phyloP scores from a whole-genome alignment of 805 yeast genomes.

The Metschnikowia colocasiae region DNA sequence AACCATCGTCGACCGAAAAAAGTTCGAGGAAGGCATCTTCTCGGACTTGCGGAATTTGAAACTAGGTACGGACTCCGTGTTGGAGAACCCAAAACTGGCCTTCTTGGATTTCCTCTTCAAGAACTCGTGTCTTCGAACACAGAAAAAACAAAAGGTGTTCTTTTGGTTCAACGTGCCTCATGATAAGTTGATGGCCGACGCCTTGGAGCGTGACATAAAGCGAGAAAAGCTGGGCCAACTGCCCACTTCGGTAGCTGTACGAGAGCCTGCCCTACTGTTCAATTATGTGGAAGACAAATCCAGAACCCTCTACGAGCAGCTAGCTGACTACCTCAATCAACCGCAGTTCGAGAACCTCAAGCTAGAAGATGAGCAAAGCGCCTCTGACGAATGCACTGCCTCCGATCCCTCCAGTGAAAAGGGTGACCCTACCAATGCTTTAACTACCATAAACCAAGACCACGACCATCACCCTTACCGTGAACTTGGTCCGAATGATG shows the following conservation, averaged over 20 bases:
- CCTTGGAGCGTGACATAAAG: slow-evolving; percentile 86
- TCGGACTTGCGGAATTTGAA: slow-evolving; percentile 85
- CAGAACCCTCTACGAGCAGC: slow-evolving; percentile 51
- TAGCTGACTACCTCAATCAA: slow-evolving; percentile 41
- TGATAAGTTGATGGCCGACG: slow-evolving; percentile 87
- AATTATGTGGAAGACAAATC: slow-evolving; percentile 48
- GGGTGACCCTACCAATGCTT: background rate
- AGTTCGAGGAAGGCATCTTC: slow-evolving; percentile 95
- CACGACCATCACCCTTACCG: background rate
- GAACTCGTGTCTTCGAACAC: slow-evolving; percentile 86
- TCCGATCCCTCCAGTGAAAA: background rate
- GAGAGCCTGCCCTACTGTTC: slow-evolving; percentile 81
- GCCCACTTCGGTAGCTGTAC: slow-evolving; percentile 67
- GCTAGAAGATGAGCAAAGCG: slow-evolving; percentile 12
- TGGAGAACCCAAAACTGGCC: slow-evolving; percentile 83
- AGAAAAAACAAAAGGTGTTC: slow-evolving; percentile 94
- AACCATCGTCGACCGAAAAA: slow-evolving; percentile 76
- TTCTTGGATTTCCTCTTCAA: slow-evolving; percentile 81
- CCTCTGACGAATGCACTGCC: background rate
- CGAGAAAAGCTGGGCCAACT: slow-evolving; percentile 59
- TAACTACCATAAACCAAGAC: background rate
- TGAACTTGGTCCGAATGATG: slow-evolving; percentile 8
- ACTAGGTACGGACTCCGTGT: slow-evolving; percentile 79
- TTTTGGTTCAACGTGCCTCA: slow-evolving; percentile 97
- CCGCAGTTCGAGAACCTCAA: slow-evolving; percentile 10